These are phyloP conservation scores for Nicotiana obtusifolia DNA, from an alignment of 257 asterid genomes.

Conservation along the genomic window DNA sequence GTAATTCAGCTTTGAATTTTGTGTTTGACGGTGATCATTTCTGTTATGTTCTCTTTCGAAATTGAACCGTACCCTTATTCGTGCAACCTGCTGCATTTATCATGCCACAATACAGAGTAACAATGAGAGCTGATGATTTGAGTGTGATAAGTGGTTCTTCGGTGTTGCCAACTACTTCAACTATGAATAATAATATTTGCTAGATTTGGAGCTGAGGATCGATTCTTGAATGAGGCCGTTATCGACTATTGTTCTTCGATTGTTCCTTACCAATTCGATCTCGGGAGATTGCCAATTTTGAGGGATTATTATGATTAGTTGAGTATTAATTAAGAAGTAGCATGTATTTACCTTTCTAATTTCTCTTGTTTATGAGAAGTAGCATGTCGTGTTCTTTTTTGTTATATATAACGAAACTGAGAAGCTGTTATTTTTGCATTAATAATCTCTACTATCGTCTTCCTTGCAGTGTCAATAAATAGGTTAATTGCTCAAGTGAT, in stretches of 20 bases:
- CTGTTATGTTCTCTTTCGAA: too few relatives aligned
- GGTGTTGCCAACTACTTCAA: neutral
- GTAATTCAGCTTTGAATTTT: too few relatives aligned
- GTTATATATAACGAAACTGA: too few relatives aligned
- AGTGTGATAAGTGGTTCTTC: constrained; percentile 9
- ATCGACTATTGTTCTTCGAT: neutral
- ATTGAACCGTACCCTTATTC: too few relatives aligned
- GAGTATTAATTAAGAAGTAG: neutral
- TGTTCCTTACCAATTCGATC: constrained; percentile 7
- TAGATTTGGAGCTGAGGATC: neutral
- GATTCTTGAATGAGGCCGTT: neutral
- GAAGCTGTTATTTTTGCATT: too few relatives aligned
- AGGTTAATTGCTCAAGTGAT: too few relatives aligned
- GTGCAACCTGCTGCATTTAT: too few relatives aligned
- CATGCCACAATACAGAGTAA: constrained; percentile 5
- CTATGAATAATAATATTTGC: neutral
- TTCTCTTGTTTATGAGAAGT: too few relatives aligned
- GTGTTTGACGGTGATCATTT: too few relatives aligned
- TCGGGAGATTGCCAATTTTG: constrained; percentile 2
- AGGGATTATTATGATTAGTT: neutral
- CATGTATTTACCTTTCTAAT: too few relatives aligned
- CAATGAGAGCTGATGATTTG: constrained; percentile 19
- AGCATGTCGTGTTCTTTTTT: neutral
- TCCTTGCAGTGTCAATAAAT: too few relatives aligned
- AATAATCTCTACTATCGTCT: too few relatives aligned